These are phyloP conservation scores for Funneliformis mosseae DNA, from an alignment of 192 early-diverging fungal genomes.

Conservation along the genomic window DNA sequence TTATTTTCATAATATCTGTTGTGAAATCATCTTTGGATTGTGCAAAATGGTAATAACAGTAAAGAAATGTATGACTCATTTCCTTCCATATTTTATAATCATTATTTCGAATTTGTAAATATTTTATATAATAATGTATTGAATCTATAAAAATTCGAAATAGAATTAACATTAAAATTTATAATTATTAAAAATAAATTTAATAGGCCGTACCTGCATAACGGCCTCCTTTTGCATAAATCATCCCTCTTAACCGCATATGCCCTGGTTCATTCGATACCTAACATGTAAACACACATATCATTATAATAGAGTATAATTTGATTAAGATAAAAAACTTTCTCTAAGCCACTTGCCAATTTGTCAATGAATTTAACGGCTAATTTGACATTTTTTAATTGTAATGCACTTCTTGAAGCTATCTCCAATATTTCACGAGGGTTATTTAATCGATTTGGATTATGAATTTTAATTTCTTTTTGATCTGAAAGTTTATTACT, in stretches of 20 bases:
- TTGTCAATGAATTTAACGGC: constrained; percentile 14
- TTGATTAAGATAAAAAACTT: too few species aligned
- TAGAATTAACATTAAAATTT: neutral
- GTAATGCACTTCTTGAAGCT: constrained; percentile 7
- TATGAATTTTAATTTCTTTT: neutral
- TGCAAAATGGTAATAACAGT: neutral
- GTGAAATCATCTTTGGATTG: neutral
- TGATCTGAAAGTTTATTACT: neutral
- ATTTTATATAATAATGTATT: constrained; percentile 16
- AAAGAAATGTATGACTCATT: constrained; percentile 1
- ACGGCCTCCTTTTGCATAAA: constrained; percentile 13
- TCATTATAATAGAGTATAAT: too few species aligned
- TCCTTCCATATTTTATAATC: constrained; percentile 26
- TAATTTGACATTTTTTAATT: neutral
- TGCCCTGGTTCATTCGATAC: constrained; percentile 18
- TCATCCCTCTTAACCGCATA: constrained; percentile 11
- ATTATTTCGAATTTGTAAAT: constrained; percentile 12
- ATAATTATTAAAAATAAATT: neutral
- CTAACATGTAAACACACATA: neutral
- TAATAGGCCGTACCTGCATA: constrained; percentile 4
- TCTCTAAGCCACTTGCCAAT: neutral
- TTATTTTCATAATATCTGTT: neutral
- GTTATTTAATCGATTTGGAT: constrained; percentile 15
- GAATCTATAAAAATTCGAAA: constrained; percentile 4
- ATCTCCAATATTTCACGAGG: constrained; percentile 21